phyloP scores from a whole-genome alignment of 352 stramenopile species.

The Globisporangium perplexum region DNA sequence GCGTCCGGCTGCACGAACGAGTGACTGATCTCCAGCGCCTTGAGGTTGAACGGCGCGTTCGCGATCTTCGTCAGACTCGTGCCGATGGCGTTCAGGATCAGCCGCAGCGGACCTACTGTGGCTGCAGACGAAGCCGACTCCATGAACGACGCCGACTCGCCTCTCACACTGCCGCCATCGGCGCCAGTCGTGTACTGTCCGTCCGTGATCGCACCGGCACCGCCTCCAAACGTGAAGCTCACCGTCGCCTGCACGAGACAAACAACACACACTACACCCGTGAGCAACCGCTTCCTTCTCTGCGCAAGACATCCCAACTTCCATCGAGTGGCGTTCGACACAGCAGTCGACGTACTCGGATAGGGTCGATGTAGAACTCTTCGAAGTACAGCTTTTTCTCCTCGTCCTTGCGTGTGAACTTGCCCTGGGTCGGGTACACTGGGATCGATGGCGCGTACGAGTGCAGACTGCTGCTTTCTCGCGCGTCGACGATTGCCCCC shows the following conservation, averaged over 20 bases:
- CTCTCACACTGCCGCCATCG: conserved; percentile 10
- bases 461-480: conserved; percentile 13
- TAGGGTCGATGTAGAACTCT: conserved; percentile 84
- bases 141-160: neutral
- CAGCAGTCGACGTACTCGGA: conserved; percentile 32
- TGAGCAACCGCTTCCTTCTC: neutral
- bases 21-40: conserved; percentile 67
- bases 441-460: conserved; percentile 8
- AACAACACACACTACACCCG: neutral
- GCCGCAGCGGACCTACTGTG: conserved; percentile 68
- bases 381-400: conserved; percentile 88
- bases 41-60: conserved; percentile 83
- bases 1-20: conserved; percentile 83
- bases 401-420: conserved; percentile 44
- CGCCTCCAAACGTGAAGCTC: conserved; percentile 80
- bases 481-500: conserved; percentile 8
- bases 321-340: neutral
- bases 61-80: conserved; percentile 86
- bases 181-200: conserved; percentile 33
- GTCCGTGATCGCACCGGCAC: conserved; percentile 55
- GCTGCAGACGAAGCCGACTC: conserved; percentile 34
- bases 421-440: conserved; percentile 22
- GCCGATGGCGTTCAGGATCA: conserved; percentile 84
- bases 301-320: neutral
- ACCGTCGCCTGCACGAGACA: conserved; percentile 47